Percentiles rank a stretch among this genome's conserved stretches.
Evolutionary conservation across 2,329 filamentous ascomycete genomes (phyloP).

Genomic region (Akanthomyces dipterigenus): DNA sequence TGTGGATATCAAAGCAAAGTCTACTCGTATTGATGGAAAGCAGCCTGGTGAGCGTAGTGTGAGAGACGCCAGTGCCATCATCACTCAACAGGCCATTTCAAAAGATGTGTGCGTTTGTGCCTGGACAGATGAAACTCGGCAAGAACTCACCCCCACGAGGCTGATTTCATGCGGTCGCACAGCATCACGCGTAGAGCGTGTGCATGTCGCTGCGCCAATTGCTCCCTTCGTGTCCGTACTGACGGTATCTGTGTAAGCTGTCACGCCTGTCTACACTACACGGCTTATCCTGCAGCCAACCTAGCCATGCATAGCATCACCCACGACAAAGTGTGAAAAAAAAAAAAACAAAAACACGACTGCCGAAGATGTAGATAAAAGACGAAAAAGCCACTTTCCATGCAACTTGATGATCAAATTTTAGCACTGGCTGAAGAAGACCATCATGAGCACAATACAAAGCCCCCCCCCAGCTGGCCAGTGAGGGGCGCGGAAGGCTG

Average conservation of each 20-base stretch:
- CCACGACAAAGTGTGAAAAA: not conserved
- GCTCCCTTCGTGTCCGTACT: too few relatives aligned
- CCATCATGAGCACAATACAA: not conserved
- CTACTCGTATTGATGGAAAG: too few relatives aligned
- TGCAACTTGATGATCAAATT: not conserved
- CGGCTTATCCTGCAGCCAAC: too few relatives aligned
- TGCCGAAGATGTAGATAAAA: not conserved
- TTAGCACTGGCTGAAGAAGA: not conserved
- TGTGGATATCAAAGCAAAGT: too few relatives aligned
- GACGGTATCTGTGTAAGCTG: not conserved
- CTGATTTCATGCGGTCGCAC: not conserved
- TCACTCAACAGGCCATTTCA: too few relatives aligned
- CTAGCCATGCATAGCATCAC: not conserved
- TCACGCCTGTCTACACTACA: too few relatives aligned
- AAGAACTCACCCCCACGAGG: too few relatives aligned
- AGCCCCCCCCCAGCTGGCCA: not conserved
- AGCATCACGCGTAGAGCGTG: not conserved
- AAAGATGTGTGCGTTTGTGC: too few relatives aligned
- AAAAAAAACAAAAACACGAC: not conserved
- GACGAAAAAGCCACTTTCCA: not conserved
- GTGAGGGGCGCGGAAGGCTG: not conserved
- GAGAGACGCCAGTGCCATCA: too few relatives aligned
- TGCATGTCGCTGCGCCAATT: not conserved
- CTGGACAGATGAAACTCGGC: not conserved
- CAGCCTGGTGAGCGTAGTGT: too few relatives aligned